These are phyloP conservation scores for Umbelopsis isabellina DNA, from an alignment of 192 early-diverging fungal species.

Conservation along the genomic window DNA sequence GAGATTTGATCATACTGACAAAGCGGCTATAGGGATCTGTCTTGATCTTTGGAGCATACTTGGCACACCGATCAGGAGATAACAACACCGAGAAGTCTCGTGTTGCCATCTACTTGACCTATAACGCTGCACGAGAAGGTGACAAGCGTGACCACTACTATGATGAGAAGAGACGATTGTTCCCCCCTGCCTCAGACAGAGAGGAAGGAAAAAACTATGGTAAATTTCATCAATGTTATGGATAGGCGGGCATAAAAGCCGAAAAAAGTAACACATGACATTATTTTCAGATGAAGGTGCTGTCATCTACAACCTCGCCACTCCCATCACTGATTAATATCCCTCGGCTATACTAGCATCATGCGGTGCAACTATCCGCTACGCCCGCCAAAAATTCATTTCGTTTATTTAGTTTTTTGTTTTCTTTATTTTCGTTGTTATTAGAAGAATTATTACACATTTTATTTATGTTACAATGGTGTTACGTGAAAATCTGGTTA, in stretches of 20 bases:
- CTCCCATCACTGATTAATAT: conserved; percentile 46
- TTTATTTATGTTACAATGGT: not conserved
- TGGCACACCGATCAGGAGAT: conserved; percentile 59
- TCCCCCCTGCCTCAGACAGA: conserved; percentile 62
- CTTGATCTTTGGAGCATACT: conserved; percentile 64
- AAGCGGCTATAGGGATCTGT: conserved; percentile 46
- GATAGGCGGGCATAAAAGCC: not conserved
- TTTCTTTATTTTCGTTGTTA: not conserved
- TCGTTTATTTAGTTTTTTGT: not conserved
- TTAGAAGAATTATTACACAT: not conserved
- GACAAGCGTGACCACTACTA: conserved; percentile 63
- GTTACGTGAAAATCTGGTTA: not conserved
- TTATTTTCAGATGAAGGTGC: conserved; percentile 45
- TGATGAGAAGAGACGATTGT: conserved; percentile 57
- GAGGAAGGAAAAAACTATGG: conserved; percentile 54
- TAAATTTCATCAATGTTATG: conserved; percentile 20
- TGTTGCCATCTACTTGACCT: conserved; percentile 64
- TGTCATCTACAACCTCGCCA: conserved; percentile 61
- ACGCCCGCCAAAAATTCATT: not conserved
- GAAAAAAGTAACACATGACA: not conserved
- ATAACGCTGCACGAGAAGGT: conserved; percentile 58
- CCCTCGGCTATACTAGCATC: not conserved
- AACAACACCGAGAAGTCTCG: conserved; percentile 54
- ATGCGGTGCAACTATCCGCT: no score
- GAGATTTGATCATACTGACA: not conserved